Evolutionary conservation across 139 green algal genomes (phyloP).

Genomic region (Volvox africanus): DNA sequence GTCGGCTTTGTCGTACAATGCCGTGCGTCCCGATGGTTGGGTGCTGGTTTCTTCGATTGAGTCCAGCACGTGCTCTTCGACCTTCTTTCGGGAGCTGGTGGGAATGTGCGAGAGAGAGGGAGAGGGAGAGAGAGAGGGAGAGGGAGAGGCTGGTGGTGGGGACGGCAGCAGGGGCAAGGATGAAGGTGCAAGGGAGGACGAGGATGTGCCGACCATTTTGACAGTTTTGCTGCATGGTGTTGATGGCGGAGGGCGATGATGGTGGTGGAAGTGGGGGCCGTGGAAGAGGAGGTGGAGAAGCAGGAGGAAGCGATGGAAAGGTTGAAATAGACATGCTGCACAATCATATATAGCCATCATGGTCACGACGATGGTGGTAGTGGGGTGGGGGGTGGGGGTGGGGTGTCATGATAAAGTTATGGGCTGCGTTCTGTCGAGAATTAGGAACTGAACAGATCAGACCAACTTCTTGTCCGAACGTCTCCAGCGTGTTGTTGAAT

Average conservation of each 20-base stretch:
- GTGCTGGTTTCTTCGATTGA: not conserved
- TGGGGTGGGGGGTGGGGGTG: too few relatives aligned
- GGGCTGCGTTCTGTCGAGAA: too few relatives aligned
- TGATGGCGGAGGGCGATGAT: not conserved
- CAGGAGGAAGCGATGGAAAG: not conserved
- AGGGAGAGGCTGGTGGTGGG: not conserved
- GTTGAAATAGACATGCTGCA: not conserved
- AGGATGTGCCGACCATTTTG: not conserved
- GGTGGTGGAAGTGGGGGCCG: not conserved
- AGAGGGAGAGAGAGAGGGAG: too few relatives aligned
- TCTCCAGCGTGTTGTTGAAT: too few relatives aligned
- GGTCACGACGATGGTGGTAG: too few relatives aligned
- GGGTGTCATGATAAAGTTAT: too few relatives aligned
- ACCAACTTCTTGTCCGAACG: too few relatives aligned
- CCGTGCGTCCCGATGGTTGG: slow-evolving; percentile 19
- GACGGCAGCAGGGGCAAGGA: not conserved
- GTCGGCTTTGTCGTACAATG: not conserved
- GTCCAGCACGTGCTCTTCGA: slow-evolving; percentile 1
- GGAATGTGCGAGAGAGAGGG: not conserved
- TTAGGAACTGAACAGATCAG: too few relatives aligned
- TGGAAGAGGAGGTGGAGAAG: not conserved
- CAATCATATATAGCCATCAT: too few relatives aligned
- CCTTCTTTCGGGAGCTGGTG: not conserved
- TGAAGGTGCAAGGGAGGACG: not conserved
- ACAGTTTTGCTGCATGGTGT: too few relatives aligned